These are phyloP conservation scores for Paspalum notatum DNA, from an alignment of 176 grass and related monocot genomes.

Conservation along the genomic window DNA sequence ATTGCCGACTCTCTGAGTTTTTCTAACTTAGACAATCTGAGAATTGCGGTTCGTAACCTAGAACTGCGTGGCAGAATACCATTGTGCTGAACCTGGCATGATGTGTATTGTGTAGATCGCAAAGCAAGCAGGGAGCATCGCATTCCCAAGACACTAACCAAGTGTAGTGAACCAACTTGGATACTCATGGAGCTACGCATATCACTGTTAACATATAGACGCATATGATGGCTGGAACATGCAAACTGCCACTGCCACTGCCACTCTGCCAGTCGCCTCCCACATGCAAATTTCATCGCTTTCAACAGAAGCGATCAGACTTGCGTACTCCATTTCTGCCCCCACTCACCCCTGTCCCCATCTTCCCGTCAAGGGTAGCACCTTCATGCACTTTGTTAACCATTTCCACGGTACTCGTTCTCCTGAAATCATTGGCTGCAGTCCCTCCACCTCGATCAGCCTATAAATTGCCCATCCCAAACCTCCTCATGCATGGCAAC, in stretches of 20 bases:
- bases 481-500: neutral
- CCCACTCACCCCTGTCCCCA: neutral
- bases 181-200: too few species aligned
- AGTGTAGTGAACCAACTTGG: too few species aligned
- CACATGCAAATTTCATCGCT: neutral
- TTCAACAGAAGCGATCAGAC: neutral
- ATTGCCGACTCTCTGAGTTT: too few species aligned
- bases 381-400: too few species aligned
- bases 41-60: too few species aligned
- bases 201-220: too few species aligned
- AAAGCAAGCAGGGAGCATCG: neutral
- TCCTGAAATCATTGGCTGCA: neutral
- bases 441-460: neutral
- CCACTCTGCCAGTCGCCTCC: neutral
- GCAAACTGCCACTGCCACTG: neutral
- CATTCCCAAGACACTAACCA: neutral
- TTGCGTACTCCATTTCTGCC: constrained; percentile 21
- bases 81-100: neutral
- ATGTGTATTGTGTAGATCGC: neutral
- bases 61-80: too few species aligned
- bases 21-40: too few species aligned
- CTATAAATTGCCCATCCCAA: neutral
- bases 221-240: too few species aligned
- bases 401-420: neutral
- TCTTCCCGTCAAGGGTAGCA: neutral